Evolutionary conservation across 2,329 filamentous ascomycete species (phyloP), one percentile per base, ranked within the genome.

Genomic region (Fusarium buxicola): DNA sequence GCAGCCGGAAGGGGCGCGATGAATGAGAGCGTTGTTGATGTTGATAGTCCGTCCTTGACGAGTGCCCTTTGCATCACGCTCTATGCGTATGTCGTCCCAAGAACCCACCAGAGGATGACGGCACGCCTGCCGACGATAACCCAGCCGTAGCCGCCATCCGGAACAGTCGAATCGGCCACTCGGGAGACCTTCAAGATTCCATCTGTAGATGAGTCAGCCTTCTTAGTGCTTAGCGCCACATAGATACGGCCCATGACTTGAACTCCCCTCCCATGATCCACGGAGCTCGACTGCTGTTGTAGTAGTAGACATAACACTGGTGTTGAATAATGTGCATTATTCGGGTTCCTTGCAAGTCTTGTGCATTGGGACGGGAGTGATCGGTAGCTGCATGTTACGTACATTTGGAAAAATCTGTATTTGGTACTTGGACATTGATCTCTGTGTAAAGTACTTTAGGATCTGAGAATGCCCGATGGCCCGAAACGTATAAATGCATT

Each of bases 41-140:
- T 78, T 1, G 79, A 78, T 1, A 86, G 73, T 0, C 77, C 76
- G 9, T 80, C 73, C 30, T 81, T 73, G 4, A 87, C 80, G 1
- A 89, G 77, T 0, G 81, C 85, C 5, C 79, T 78, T 72, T 89
- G 86, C 41, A 88, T 75, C 1, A 89, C 80, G 21, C 86, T 87
- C 85, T 86, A 89, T 60, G 79, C 80, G 67, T 86, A 86, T 8
- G 79, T 79, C 1, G 80, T 84, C 46, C 85, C 86, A 44, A 84
- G 80, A 47, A 82, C 78, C 84, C 83, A 86, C 76, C 84, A 88
- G 2, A 81, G 78, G 10, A 86, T 66, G 2, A 84, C 68, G 3
- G 81, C 78, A 63, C 82, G 85, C 28, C 76, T 78, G 4, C 72
- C 73, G 21, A 88, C 81, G 8, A 88, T 76, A 12, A 81, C 75